Base-by-base conservation (phyloP, 2,329 filamentous ascomycete species). In the Epichloe coenophiala region DNA sequence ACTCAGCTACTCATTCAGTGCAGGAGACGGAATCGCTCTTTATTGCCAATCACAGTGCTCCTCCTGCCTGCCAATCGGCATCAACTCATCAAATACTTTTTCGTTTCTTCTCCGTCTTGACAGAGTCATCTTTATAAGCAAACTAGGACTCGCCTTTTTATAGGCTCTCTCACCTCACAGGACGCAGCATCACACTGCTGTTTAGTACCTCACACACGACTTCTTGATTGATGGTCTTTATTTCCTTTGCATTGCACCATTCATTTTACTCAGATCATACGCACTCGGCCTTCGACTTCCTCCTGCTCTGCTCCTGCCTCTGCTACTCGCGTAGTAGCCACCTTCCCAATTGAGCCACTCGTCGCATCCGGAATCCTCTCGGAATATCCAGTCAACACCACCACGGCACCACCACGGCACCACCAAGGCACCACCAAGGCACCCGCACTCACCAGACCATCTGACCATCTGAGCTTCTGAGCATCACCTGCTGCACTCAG, bases 311-410 rank as follows among this genome's bases (percentile, higher is more conserved):
- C 35, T 38, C 35, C 45, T 39, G 35, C 35, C 17, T 0, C 33
- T 40, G 12, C 45, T 31, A 36, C 45, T 8, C n/a, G 36, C 45
- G 36, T 21, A 4, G 15, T 13, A 23, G 36, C 12, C 53, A 56
- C 55, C 55, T 57, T 54, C 55, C 55, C 33, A 17, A 50, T 55
- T 51, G 11, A 51, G 54, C 48, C 37, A 44, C 13, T 48, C 31
- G 53, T 17, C 37, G 23, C 53, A 42, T 45, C 23, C 23, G 23
- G 23, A 27, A 27, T 2, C 6, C 6, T 27, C 38, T 38, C 42
- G 11, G 17, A 27, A 37, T 19, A 21, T 38, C 38, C 17, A 43
- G 42, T 36, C 3, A 39, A 3, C 39, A 53, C 33, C 39, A 53
- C n/a, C 40, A 27, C 7, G 36, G 9, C 47, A n/a, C 37, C 33